Conservation (phyloP, 2,329 filamentous ascomycete species). For the Cordyceps cateniannulata region DNA sequence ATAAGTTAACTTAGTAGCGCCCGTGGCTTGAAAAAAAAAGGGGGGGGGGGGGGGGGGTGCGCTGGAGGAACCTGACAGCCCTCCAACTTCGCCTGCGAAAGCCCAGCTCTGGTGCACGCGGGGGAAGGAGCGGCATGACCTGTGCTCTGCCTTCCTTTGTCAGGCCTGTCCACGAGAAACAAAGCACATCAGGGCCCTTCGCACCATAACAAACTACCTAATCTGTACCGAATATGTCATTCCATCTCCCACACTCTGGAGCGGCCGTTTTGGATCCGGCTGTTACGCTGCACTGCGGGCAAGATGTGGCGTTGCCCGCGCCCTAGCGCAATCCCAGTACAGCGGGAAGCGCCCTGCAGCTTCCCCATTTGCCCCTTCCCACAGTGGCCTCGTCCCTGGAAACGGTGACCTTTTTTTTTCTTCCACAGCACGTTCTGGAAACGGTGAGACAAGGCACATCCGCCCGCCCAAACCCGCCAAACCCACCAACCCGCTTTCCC, state of each 20-base stretch:
- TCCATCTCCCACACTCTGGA: background rate
- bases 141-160: background rate
- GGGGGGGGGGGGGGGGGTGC: background rate
- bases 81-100: background rate
- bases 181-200: background rate
- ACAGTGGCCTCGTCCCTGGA: background rate
- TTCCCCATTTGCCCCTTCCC: too few relatives aligned
- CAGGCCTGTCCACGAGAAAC: background rate
- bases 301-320: constrained; percentile 4
- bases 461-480: background rate
- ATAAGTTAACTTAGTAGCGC: background rate
- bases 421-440: background rate
- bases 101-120: background rate
- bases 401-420: background rate
- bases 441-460: constrained; percentile 5
- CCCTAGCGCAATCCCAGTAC: background rate
- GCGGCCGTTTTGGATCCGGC: background rate
- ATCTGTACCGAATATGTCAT: too few relatives aligned
- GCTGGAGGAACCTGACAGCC: background rate
- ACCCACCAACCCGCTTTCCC: background rate
- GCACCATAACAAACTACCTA: background rate
- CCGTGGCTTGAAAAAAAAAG: background rate
- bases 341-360: background rate
- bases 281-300: constrained; percentile 3
- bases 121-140: background rate